Base-by-base conservation (phyloP, 1,284 basidiomycete genomes). In the Leccinum solheimii region DNA sequence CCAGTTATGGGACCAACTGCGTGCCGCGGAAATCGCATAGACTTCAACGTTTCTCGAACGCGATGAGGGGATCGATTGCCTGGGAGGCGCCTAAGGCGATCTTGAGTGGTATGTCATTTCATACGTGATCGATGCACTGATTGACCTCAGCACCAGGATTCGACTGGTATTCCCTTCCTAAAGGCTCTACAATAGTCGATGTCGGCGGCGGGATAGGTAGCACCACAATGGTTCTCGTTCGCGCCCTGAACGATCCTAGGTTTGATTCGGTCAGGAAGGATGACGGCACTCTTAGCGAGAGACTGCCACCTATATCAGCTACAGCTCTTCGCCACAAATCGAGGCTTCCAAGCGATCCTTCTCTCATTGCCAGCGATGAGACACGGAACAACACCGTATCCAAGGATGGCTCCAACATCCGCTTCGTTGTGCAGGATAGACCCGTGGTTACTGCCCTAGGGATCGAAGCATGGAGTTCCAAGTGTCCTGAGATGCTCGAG, bases 191-290 rank as follows among this genome's bases (percentile, higher is more conserved):
- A 8, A 76, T 91, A 30, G 86, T 92, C 3, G 90, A 92, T 65
- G 88, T 92, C 1, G 90, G 90, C 0, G 88, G 89, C 7, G 89
- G 90, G 1, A 87, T 90, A 50, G 90, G 90, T 9, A 86, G 85
- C n/a, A 86, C 86, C 1, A 84, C 81, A 21, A 85, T 91, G 83
- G 65, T 84, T 49, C 81, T 92, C 21, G 86, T 85, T 19, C 81
- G 81, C 50, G 79, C 83, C 2, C 86, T 86, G 62, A 75, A 69
- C 43, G 56, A 48, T 9, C 32, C 56, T 40, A 49, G 38, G 21
- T 50, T 26, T 45, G 61, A 63, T 30, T 51, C 30, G 5, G 21
- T 19, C 23, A 54, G 53, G 56, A 61, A 48, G 43, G 54, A 52
- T 10, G 61, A 58, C 5, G 23, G 48, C 32, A 1, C 19, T 49